These are phyloP conservation scores for Catunica adiposa DNA, from an alignment of 2,329 filamentous ascomycete genomes.

Conservation along the genomic window DNA sequence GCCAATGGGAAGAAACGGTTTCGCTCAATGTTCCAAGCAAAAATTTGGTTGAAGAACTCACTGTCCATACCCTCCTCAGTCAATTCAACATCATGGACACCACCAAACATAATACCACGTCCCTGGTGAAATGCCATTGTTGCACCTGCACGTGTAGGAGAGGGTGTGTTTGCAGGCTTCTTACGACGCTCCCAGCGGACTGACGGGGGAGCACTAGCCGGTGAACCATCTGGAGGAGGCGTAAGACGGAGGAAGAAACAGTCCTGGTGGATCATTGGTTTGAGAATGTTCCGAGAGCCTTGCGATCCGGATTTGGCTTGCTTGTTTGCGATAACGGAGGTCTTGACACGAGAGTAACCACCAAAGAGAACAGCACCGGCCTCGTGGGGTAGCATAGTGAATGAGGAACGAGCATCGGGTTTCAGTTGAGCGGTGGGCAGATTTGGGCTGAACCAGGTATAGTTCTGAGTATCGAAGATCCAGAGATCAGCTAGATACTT, in stretches of 20 bases:
- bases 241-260: constrained; percentile 81
- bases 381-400: constrained; percentile 82
- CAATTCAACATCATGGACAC: constrained; percentile 82
- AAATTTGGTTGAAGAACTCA: constrained; percentile 87
- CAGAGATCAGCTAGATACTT: constrained; percentile 88
- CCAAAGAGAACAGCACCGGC: constrained; percentile 79
- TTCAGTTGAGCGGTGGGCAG: constrained; percentile 67
- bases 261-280: constrained; percentile 84
- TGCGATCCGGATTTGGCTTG: constrained; percentile 44
- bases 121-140: constrained; percentile 94
- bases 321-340: constrained; percentile 43
- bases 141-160: constrained; percentile 66
- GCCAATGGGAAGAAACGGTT: constrained; percentile 83
- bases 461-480: constrained; percentile 85
- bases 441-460: constrained; percentile 63
- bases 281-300: constrained; percentile 55
- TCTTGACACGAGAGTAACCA: constrained; percentile 83
- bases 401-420: constrained; percentile 80
- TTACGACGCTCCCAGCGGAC: constrained; percentile 89
- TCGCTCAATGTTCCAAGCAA: constrained; percentile 86
- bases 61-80: constrained; percentile 91
- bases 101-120: constrained; percentile 81
- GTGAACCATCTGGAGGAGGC: constrained; percentile 50
- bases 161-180: constrained; percentile 75
- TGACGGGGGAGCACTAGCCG: constrained; percentile 47